Conservation (phyloP, 2,329 filamentous ascomycete genomes). For the Diaporthe vexans region DNA sequence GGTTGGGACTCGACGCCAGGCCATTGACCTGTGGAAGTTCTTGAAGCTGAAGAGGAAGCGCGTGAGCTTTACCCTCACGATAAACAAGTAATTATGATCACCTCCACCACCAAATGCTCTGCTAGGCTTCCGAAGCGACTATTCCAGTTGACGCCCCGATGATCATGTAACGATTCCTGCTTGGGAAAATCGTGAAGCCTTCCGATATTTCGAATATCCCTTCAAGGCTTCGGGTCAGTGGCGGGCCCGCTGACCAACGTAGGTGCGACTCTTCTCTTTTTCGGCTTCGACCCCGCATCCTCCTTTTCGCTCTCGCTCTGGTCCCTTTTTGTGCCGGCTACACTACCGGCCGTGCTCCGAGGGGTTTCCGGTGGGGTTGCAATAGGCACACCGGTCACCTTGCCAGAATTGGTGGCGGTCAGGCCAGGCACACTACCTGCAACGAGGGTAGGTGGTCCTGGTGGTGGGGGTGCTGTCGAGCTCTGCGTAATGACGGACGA, state of each 20-base stretch:
- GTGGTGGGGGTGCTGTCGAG: conserved; percentile 56
- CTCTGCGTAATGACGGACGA: conserved; percentile 82
- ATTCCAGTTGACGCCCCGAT: neutral
- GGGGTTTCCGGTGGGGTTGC: conserved; percentile 95
- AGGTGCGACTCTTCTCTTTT: conserved; percentile 79
- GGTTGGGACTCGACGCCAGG: conserved; percentile 6
- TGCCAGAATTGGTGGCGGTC: conserved; percentile 78
- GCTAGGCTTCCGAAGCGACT: neutral
- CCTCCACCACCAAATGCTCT: too few relatives aligned
- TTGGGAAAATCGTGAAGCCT: neutral
- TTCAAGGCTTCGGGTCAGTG: conserved; percentile 36
- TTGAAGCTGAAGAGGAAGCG: neutral
- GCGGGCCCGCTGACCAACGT: conserved; percentile 63
- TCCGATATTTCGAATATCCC: neutral
- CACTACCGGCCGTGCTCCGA: conserved; percentile 69
- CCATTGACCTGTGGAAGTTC: neutral
- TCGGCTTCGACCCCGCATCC: conserved; percentile 66
- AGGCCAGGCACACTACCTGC: conserved; percentile 83
- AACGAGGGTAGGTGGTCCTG: conserved; percentile 76
- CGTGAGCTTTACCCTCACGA: neutral
- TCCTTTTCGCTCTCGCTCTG: conserved; percentile 68
- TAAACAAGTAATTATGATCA: neutral
- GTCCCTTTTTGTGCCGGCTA: conserved; percentile 70
- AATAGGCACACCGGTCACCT: conserved; percentile 76
- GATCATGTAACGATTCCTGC: neutral